Evolutionary conservation across 148 eudicot species (phyloP).

Genomic region (Limonium bicolor): DNA sequence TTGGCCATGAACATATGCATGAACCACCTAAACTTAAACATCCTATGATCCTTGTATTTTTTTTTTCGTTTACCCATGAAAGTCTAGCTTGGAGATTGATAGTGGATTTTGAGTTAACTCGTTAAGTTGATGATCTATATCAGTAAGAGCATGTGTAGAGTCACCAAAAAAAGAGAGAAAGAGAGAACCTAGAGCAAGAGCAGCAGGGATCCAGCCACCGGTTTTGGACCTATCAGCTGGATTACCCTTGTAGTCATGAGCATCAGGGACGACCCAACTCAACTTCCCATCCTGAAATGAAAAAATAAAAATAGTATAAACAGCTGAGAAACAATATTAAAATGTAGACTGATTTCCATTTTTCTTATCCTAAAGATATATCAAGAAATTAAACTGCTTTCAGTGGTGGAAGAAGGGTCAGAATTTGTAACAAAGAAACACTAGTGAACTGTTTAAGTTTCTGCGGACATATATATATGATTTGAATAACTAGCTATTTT

Average conservation of each 20-base stretch:
- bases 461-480: background rate
- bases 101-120: background rate
- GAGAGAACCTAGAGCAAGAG: constrained; percentile 48
- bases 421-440: background rate
- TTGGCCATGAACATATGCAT: constrained; percentile 1
- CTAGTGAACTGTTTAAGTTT: background rate
- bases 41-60: background rate
- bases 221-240: constrained; percentile 67
- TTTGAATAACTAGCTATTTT: background rate
- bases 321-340: background rate
- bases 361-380: background rate
- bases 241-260: constrained; percentile 56
- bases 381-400: too few relatives aligned
- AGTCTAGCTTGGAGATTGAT: background rate
- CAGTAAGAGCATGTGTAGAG: too few relatives aligned
- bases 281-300: constrained; percentile 29
- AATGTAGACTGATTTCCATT: background rate
- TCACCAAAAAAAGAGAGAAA: background rate
- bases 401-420: too few relatives aligned
- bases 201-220: constrained; percentile 82
- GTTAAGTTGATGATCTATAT: too few relatives aligned
- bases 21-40: background rate
- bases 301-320: background rate
- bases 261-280: constrained; percentile 43
- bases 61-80: background rate